These are phyloP conservation scores for Phaeosphaeria sp. DNA, from an alignment of 2,329 filamentous ascomycete genomes.

Conservation along the genomic window DNA sequence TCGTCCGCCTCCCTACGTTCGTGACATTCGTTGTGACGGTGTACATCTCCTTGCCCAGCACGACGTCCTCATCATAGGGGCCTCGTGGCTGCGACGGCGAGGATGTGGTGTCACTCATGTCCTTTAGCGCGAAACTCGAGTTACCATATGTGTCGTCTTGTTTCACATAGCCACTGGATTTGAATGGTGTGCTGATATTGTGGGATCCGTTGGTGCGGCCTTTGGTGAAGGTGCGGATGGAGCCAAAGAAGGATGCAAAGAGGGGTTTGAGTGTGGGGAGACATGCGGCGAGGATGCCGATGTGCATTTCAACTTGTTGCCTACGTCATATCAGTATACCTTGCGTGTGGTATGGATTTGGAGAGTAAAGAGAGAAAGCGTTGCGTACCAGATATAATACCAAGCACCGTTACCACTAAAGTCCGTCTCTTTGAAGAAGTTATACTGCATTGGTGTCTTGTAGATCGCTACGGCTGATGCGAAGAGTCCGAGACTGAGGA, in stretches of 20 bases:
- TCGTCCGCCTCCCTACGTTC: neutral
- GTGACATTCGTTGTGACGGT: conserved; percentile 9
- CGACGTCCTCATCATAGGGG: conserved; percentile 15
- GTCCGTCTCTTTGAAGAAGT: conserved; percentile 37
- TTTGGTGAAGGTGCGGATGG: conserved; percentile 26
- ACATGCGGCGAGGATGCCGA: conserved; percentile 40
- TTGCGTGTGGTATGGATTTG: conserved; percentile 6
- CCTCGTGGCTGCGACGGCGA: conserved; percentile 9
- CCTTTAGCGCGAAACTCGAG: conserved; percentile 18
- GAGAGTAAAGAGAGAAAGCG: neutral
- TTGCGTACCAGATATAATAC: conserved; percentile 27
- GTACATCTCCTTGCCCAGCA: conserved; percentile 18
- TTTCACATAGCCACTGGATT: conserved; percentile 25
- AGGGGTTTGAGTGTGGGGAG: conserved; percentile 39
- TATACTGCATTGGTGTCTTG: conserved; percentile 34
- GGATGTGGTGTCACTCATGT: conserved; percentile 16
- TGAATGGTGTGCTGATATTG: conserved; percentile 7
- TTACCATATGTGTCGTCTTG: conserved; percentile 9
- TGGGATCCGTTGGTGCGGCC: conserved; percentile 9
- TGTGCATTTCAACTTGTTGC: conserved; percentile 36
- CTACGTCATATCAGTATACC: conserved; percentile 22
- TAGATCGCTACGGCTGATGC: conserved; percentile 33
- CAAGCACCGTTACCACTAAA: conserved; percentile 32
- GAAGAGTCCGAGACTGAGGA: conserved; percentile 48
- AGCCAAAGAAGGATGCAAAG: conserved; percentile 31